Evolutionary conservation across 2,329 filamentous ascomycete species (phyloP), one percentile per base, ranked within the genome.

Genomic region (Ilyonectria mors-panacis): DNA sequence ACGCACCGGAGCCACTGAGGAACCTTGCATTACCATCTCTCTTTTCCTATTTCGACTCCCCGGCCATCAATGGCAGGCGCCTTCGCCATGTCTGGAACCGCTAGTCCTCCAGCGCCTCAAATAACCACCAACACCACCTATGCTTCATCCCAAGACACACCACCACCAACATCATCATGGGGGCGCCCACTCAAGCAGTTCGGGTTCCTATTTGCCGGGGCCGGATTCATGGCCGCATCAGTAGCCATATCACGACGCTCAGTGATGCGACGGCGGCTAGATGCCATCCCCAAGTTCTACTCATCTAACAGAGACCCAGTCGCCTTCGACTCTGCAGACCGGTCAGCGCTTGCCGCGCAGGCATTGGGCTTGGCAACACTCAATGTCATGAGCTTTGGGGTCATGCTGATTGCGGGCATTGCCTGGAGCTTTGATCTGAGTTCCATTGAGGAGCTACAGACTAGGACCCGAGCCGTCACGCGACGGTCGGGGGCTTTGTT

Each of bases 301-400:
- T 83, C 88, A 15, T 88, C 87, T 50, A 91, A 88, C 79, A 89
- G 72, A 17, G 63, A 70, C 5, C 67, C 72, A 21, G 56, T 64
- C 30, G 69, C 65, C 35, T 57, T 78, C 58, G 77, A 81, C 68
- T 67, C 73, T 8, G 70, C 69, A n/a, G 78, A 80, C 57, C 74
- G 77, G 42, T 66, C 79, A 57, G 78, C 92, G 44, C 91, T 98
- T 70, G 95, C 95, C 1, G 82, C 92, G 37, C 93, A 97, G 80
- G 95, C 95, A 0, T 84, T 99, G 23, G 93, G 91, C 55, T 84
- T 98, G 39, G 96, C 95, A 0, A 97, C 95, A 0, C 86, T 98
- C 73, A 97, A 97, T 75, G 93, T 96, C 13, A 76, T 91, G 35
- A 93, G 91, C 73, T 88, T 96, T 56, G 91, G 87, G 1, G 89